phyloP scores from a whole-genome alignment of 345 rosid species.

The Eucalyptus rudis region DNA sequence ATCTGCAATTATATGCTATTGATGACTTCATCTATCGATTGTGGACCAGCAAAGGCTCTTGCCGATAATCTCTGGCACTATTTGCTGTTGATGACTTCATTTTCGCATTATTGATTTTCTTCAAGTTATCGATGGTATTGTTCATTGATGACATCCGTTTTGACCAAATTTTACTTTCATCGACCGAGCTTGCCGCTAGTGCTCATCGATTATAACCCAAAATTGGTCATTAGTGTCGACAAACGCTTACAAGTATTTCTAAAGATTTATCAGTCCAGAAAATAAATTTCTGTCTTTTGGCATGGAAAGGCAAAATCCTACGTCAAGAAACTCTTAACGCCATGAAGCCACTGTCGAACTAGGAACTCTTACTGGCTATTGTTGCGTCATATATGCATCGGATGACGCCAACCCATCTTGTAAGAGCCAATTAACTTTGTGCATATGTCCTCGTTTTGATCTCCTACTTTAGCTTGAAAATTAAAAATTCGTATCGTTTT shows the following conservation, averaged over 20 bases:
- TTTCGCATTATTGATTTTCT: too few relatives aligned
- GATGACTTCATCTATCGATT: too few relatives aligned
- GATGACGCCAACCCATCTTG: neutral
- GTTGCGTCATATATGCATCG: neutral
- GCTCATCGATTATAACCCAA: neutral
- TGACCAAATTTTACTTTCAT: neutral
- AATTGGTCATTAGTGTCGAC: neutral
- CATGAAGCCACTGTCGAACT: neutral
- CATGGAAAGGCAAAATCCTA: neutral
- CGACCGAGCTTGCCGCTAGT: too few relatives aligned
- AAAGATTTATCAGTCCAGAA: neutral
- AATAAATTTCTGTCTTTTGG: neutral
- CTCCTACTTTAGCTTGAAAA: neutral
- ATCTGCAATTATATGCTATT: too few relatives aligned
- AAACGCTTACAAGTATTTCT: neutral
- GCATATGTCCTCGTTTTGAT: neutral
- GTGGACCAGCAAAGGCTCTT: too few relatives aligned
- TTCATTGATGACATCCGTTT: too few relatives aligned
- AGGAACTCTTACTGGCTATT: neutral
- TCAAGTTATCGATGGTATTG: too few relatives aligned
- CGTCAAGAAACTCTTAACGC: neutral
- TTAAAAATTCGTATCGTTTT: neutral
- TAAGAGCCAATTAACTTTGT: neutral
- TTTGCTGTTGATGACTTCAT: too few relatives aligned
- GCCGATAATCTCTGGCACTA: too few relatives aligned